Evolutionary conservation across 306 rosid genomes (phyloP), one percentile per base, ranked within the genome.

Genomic region (Vicia villosa): DNA sequence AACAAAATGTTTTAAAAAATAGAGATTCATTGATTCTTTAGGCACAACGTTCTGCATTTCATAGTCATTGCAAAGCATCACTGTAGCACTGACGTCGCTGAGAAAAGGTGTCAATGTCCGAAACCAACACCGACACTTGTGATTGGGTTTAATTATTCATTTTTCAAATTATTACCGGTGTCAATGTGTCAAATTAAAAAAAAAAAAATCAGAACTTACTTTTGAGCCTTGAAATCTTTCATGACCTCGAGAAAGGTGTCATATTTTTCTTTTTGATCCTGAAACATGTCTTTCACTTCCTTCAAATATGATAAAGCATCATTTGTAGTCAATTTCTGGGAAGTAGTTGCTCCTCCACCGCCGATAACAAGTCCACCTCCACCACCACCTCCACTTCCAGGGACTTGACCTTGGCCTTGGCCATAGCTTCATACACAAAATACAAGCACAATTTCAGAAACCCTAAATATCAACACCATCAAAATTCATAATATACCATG

Each of bases 161-260:
- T 34, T 34, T 34, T 34, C 8, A 34, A 34, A 34, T 6, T 34
- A 34, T 34, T 34, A 6, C 10, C 38, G 1, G 10, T 34, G 37
- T 6, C 37, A 10, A 34, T 10, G 0, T 34, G 38, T 34, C 8
- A 34, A 34, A 24, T 24, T 24, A 46, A 67, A 69, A 63, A 69
- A 63, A 69, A 32, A 14, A 56, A 58, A 63, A 19, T 41, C 54
- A 73, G 73, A 62, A 11, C 43, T 34, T 69, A 95, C 99, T 96
- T 85, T 79, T 95, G 97, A 47, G 99, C 95, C 85, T 95, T 91
- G 87, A 91, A 88, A 87, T 91, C 97, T 77, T 88, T 91, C 97
- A 91, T 86, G 80, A 91, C 97, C 85, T 91, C 97, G 46, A 88
- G 92, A 83, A 91, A 91, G 85, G 67, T 62, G 73, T 91, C 91